Evolutionary conservation across 2,329 filamentous ascomycete genomes (phyloP).

Genomic region (Capronia americana): DNA sequence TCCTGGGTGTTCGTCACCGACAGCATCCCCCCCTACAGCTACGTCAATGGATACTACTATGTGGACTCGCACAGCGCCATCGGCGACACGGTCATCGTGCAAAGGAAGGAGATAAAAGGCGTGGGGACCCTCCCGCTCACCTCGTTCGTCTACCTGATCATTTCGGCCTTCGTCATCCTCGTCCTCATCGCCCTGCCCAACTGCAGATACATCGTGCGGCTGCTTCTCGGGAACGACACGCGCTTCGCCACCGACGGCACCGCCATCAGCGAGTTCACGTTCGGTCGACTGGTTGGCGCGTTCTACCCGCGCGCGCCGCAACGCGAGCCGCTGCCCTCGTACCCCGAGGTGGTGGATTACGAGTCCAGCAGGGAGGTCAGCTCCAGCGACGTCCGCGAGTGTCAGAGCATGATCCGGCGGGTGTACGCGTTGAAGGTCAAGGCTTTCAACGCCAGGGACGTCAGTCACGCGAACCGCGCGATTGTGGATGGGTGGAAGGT

Average conservation of each 20-base stretch:
- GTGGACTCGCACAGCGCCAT: not conserved
- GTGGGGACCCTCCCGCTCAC: not conserved
- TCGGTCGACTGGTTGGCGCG: not conserved
- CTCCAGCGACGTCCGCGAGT: not conserved
- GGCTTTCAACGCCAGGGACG: not conserved
- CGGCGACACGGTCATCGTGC: not conserved
- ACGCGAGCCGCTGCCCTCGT: not conserved
- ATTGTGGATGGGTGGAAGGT: not conserved
- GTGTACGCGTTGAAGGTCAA: not conserved
- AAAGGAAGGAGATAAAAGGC: not conserved
- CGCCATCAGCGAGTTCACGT: not conserved
- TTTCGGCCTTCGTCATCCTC: not conserved
- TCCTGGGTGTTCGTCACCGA: conserved; percentile 1
- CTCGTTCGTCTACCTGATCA: conserved; percentile 1
- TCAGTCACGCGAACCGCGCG: not conserved
- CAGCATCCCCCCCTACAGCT: not conserved
- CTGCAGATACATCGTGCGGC: not conserved
- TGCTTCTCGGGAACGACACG: not conserved
- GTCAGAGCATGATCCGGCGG: conserved; percentile 1
- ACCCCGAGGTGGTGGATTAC: not conserved
- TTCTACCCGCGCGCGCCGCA: not conserved
- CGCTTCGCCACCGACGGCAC: not conserved
- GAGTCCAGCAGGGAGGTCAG: not conserved
- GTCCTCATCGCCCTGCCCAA: not conserved
- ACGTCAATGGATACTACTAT: not conserved